phyloP scores from a whole-genome alignment of 1,284 basidiomycete genomes.

The Gymnopus androsaceus region DNA sequence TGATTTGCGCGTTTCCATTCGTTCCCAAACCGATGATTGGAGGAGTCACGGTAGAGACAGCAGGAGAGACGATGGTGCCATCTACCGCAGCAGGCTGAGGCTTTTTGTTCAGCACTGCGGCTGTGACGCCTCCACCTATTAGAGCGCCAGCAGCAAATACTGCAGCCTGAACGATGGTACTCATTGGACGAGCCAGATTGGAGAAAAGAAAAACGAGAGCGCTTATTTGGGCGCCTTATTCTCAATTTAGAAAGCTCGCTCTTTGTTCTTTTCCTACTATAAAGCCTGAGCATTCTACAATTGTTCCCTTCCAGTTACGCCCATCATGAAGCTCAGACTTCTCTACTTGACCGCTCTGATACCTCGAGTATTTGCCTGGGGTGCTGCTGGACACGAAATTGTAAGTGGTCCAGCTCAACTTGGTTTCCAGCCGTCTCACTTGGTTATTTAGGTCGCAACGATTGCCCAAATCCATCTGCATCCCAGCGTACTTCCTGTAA shows the following conservation, averaged over 20 bases:
- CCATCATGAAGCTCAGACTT: conserved; percentile 11
- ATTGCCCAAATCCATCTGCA: conserved; percentile 91
- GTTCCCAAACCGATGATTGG: conserved; percentile 41
- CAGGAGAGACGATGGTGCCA: conserved; percentile 19
- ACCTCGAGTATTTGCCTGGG: conserved; percentile 33
- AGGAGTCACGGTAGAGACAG: conserved; percentile 11
- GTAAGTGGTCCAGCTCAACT: too few relatives aligned
- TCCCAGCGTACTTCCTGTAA: conserved; percentile 65
- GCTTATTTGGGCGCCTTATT: neutral
- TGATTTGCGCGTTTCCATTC: conserved; percentile 35
- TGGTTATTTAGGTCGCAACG: too few relatives aligned
- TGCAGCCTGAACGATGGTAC: conserved; percentile 56
- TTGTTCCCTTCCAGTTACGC: neutral
- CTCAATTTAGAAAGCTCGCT: neutral
- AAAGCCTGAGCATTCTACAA: neutral
- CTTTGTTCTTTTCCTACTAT: conserved; percentile 12
- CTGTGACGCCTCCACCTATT: conserved; percentile 67
- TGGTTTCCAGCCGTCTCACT: too few relatives aligned
- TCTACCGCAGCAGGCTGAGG: conserved; percentile 19
- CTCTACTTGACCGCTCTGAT: conserved; percentile 6
- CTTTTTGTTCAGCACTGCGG: conserved; percentile 42
- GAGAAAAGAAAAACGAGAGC: neutral
- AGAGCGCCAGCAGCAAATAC: conserved; percentile 72
- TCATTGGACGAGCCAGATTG: conserved; percentile 11
- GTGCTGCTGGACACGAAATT: conserved; percentile 67